These are phyloP conservation scores for Globisporangium takayamanum DNA, from an alignment of 352 stramenopile species.

Conservation along the genomic window DNA sequence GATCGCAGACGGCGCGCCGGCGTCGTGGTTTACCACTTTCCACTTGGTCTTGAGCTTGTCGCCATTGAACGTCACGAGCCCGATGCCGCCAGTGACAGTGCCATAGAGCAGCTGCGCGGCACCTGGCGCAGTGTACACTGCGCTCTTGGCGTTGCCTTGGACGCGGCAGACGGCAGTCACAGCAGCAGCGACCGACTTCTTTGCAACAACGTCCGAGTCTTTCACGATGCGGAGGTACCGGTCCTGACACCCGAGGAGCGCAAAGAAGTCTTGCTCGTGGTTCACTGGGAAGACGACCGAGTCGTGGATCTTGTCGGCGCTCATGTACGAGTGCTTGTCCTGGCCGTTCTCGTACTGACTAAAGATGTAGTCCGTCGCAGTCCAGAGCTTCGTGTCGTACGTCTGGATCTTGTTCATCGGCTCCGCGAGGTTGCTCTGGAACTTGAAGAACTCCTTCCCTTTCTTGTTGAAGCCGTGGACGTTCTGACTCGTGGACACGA, in stretches of 20 bases:
- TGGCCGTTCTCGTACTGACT: constrained; percentile 79
- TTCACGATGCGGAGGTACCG: constrained; percentile 56
- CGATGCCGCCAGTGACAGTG: constrained; percentile 48
- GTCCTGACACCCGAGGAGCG: constrained; percentile 69
- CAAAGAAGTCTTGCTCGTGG: constrained; percentile 58
- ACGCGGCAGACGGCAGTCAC: constrained; percentile 47
- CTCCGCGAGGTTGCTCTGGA: constrained; percentile 82
- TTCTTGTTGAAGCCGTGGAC: constrained; percentile 81
- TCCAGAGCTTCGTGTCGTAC: constrained; percentile 69
- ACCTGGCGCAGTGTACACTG: constrained; percentile 11
- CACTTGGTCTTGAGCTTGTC: constrained; percentile 73
- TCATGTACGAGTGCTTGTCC: constrained; percentile 76
- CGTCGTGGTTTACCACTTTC: constrained; percentile 37
- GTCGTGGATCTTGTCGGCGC: constrained; percentile 77
- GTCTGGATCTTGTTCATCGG: constrained; percentile 65
- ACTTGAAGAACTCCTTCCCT: constrained; percentile 83
- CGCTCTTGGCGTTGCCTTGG: constrained; percentile 12
- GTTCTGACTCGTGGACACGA: constrained; percentile 58
- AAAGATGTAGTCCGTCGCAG: constrained; percentile 70
- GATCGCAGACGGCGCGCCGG: constrained; percentile 33
- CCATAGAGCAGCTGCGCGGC: constrained; percentile 56
- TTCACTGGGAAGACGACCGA: constrained; percentile 48
- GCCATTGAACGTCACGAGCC: constrained; percentile 58
- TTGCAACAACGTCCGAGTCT: constrained; percentile 46
- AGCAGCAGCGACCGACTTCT: constrained; percentile 50